Conservation (phyloP, 768 basidiomycete genomes). For the Suillus subaureus region DNA sequence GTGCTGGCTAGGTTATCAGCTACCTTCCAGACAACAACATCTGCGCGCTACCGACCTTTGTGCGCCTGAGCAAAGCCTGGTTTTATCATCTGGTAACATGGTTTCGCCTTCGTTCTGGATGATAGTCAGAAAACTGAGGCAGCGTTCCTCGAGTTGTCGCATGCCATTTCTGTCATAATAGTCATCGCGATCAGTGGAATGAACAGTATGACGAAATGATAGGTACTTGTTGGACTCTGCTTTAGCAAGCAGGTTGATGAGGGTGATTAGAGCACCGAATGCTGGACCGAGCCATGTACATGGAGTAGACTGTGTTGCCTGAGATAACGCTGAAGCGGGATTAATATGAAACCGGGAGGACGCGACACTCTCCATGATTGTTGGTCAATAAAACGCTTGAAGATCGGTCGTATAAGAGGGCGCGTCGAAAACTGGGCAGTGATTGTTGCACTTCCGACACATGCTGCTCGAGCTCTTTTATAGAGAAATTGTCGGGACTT, state of each 20-base stretch:
- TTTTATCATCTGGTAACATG: constrained; percentile 31
- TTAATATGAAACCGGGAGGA: constrained; percentile 1
- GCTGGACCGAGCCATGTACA: constrained; percentile 49
- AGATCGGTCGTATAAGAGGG: not conserved
- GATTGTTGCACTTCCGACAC: not conserved
- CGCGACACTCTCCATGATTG: not conserved
- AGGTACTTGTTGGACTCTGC: constrained; percentile 50
- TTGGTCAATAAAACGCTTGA: not conserved
- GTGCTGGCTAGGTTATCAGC: constrained; percentile 21
- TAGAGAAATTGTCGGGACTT: not conserved
- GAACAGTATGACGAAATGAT: not conserved
- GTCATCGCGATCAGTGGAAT: constrained; percentile 6
- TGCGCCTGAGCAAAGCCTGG: constrained; percentile 33
- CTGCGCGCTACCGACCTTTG: constrained; percentile 30
- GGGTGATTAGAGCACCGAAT: constrained; percentile 42
- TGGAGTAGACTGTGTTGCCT: constrained; percentile 45
- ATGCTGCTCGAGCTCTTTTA: not conserved
- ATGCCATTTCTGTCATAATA: constrained; percentile 40
- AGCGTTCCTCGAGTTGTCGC: constrained; percentile 48
- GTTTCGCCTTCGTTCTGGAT: constrained; percentile 37
- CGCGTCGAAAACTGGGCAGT: not conserved
- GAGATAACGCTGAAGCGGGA: not conserved
- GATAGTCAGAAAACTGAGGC: constrained; percentile 42
- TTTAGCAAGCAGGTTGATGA: constrained; percentile 50
- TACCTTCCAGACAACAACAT: not conserved